Base-by-base conservation (phyloP, 1,139 yeast genomes). In the Geotrichum restrictum region DNA sequence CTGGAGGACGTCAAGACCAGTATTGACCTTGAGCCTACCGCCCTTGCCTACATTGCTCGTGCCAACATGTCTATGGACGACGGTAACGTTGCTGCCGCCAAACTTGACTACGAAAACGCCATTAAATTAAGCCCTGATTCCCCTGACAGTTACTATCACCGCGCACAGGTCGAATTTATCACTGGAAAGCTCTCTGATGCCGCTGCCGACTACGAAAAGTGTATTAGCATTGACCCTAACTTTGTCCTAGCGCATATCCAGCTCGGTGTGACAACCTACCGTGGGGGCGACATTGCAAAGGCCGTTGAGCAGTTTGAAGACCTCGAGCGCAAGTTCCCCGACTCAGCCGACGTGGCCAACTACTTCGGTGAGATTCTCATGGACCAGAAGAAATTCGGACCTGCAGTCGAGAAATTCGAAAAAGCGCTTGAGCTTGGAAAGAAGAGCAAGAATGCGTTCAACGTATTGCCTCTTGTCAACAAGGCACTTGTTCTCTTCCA, bases 321-420 rank as follows among this genome's bases (percentile, higher is more conserved):
- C 61, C 88, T 96, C 45, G 81, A 82, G 65, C 76, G 78, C 69
- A 78, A 77, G 68, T 88, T 88, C 81, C 94, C 96, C 62, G 80
- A 93, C 34, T 79, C 85, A 50, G 88, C 97, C 52, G 97, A 88
- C 70, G 87, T 89, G 62, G 95, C 94, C 73, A 91, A 89, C 75
- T 94, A 91, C 72, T 88, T 83, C 67, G 98, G 98, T 66, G 98
- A 93, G 74, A 85, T 93, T 51, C 77, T 91, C 65, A 83, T 89
- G 59, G 98, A 93, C 68, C 80, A 81, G 64, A 85, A 86, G 63
- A 87, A 86, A 61, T 74, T 79, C 56, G 78, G 72, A 43, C 84
- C 79, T 59, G 96, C 98, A 56, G 72, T 81, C 56, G 81, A 82
- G 68, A 93, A 89, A 74, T 93, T 89, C 69, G 96, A 91, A 61